These are phyloP conservation scores for Lunasporangiospora selenospora DNA, from an alignment of 192 early-diverging fungal genomes.

Conservation along the genomic window DNA sequence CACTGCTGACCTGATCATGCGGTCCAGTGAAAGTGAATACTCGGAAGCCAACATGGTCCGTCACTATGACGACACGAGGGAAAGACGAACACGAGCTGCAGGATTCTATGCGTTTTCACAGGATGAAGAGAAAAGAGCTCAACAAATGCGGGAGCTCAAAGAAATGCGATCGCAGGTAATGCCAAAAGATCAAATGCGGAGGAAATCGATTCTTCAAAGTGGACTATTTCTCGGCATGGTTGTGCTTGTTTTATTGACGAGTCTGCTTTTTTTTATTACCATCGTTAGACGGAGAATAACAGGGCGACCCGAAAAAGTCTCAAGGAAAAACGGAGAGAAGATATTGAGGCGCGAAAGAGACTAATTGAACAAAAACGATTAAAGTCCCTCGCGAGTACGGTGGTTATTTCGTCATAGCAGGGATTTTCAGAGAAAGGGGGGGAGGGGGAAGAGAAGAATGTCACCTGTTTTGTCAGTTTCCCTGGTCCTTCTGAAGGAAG, in stretches of 20 bases:
- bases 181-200: neutral
- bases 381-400: conserved; percentile 28
- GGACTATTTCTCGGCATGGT: neutral
- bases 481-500: too few species aligned
- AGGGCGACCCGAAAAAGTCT: conserved; percentile 14
- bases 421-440: too few species aligned
- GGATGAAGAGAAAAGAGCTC: conserved; percentile 63
- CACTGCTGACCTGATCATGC: conserved; percentile 11
- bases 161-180: conserved; percentile 57
- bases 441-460: too few species aligned
- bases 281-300: conserved; percentile 49
- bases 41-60: conserved; percentile 15
- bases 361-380: conserved; percentile 30
- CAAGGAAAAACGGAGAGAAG: conserved; percentile 44
- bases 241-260: neutral
- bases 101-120: conserved; percentile 75
- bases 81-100: conserved; percentile 70
- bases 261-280: neutral
- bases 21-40: neutral
- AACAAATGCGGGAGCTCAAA: conserved; percentile 68
- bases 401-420: neutral
- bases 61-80: conserved; percentile 57
- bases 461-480: too few species aligned
- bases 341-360: conserved; percentile 48
- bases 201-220: neutral